Conservation (phyloP, 2,329 filamentous ascomycete species). For the Curvularia verruculosa region DNA sequence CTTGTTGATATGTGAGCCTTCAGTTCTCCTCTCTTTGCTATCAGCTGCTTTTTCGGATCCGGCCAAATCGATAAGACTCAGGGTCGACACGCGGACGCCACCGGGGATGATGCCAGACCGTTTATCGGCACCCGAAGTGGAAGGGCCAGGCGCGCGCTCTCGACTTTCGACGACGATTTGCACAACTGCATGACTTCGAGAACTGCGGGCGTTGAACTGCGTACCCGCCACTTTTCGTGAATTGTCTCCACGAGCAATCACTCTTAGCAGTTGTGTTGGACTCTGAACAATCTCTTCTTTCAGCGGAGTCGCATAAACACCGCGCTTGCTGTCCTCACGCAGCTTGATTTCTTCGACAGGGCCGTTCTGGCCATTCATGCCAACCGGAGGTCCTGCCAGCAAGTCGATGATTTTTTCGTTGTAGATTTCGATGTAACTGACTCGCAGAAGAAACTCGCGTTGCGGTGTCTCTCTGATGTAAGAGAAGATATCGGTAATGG, state of each 20-base stretch:
- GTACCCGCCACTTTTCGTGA: slow-evolving; percentile 90
- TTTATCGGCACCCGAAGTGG: slow-evolving; percentile 49
- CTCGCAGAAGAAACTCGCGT: slow-evolving; percentile 89
- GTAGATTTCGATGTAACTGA: slow-evolving; percentile 98
- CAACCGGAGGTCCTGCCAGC: slow-evolving; percentile 73
- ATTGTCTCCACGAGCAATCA: slow-evolving; percentile 93
- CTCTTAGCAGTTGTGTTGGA: slow-evolving; percentile 89
- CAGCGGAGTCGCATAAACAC: slow-evolving; percentile 92
- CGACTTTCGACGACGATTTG: slow-evolving; percentile 98
- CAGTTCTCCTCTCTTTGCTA: slow-evolving; percentile 88
- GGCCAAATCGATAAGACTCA: slow-evolving; percentile 94
- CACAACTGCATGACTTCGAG: slow-evolving; percentile 95
- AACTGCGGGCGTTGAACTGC: slow-evolving; percentile 95
- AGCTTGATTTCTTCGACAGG: slow-evolving; percentile 94
- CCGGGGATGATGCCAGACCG: slow-evolving; percentile 64
- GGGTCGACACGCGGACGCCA: slow-evolving; percentile 90
- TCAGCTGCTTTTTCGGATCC: slow-evolving; percentile 96
- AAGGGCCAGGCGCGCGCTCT: slow-evolving; percentile 72
- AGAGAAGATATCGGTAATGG: slow-evolving; percentile 98
- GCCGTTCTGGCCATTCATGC: slow-evolving; percentile 52
- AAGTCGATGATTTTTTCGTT: slow-evolving; percentile 97
- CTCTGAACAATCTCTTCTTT: slow-evolving; percentile 99
- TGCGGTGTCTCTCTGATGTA: slow-evolving; percentile 97
- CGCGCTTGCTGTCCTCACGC: slow-evolving; percentile 92
- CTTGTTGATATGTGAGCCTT: slow-evolving; percentile 99